Percentiles rank a stretch among this genome's conserved stretches.
Evolutionary conservation across 2,329 filamentous ascomycete genomes (phyloP).

Genomic region (Aspergillus tamarii): DNA sequence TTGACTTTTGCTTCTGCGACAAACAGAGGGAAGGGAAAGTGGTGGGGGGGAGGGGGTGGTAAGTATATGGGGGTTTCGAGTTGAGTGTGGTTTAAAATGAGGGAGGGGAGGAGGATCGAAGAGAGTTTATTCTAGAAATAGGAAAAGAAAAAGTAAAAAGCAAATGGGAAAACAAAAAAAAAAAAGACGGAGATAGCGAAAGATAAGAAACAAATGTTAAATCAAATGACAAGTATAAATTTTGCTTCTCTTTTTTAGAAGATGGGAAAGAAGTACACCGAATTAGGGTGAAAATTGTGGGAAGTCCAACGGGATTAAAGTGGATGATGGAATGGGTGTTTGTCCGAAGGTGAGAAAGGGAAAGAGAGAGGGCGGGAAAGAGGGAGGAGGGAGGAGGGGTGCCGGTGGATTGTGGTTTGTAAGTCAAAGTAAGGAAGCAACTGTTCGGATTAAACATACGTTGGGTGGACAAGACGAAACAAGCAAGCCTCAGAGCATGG

Average conservation of each 20-base stretch:
- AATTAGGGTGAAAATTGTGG: slow-evolving; percentile 1
- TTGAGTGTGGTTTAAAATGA: not conserved
- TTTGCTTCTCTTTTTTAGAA: not conserved
- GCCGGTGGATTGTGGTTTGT: slow-evolving; percentile 4
- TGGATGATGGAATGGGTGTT: slow-evolving; percentile 5
- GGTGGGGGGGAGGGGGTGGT: not conserved
- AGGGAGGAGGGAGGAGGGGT: slow-evolving; percentile 7
- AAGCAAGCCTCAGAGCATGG: slow-evolving; percentile 28
- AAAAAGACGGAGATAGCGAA: slow-evolving; percentile 4
- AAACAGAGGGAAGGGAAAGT: slow-evolving; percentile 2
- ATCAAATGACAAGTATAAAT: not conserved
- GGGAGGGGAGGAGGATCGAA: not conserved
- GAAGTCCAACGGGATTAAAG: not conserved
- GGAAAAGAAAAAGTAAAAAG: not conserved
- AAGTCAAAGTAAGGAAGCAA: slow-evolving; percentile 9
- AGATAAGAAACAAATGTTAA: slow-evolving; percentile 9
- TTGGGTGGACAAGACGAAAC: slow-evolving; percentile 26
- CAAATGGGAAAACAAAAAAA: not conserved
- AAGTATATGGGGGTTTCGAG: not conserved
- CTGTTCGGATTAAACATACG: slow-evolving; percentile 22
- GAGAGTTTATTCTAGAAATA: slow-evolving; percentile 1
- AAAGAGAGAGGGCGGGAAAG: slow-evolving; percentile 8
- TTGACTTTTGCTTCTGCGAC: slow-evolving; percentile 1
- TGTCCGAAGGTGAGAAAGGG: slow-evolving; percentile 2
- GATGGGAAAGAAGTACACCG: not conserved